Base-by-base conservation (phyloP, 192 early-diverging fungal species). In the Phycomyces blakesleeanus region DNA sequence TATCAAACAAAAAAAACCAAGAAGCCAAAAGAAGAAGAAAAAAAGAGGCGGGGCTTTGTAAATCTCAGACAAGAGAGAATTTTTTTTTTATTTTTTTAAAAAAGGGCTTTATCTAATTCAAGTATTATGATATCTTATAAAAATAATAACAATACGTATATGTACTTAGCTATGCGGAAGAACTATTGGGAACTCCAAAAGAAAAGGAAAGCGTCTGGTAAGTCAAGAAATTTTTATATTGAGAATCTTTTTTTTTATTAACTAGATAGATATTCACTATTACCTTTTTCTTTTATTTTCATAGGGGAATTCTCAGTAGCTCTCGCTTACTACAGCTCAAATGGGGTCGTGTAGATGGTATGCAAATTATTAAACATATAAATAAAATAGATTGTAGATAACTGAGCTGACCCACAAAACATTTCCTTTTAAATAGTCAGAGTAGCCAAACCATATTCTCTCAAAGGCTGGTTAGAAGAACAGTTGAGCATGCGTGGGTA, bases 321-420 rank as follows among this genome's bases (percentile, higher is more conserved):
- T 76, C 77, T 14, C 56, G 76, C 14, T 42, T 87, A 12, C 67
- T 85, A 39, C 80, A 87, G 63, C 73, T 89, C 22, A 88, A 90
- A 67, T 89, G 87, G 88, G 91, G 91, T 5, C 84, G 91, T 20
- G 87, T 93, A 39, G 91, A 92, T 75, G 74, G 76, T 78, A 67
- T 60, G n/a, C 62, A n/a, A 39, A 52, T 6, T 1, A 25, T 14
- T 10, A 27, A 37, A 12, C 55, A 21, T 47, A 34, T 44, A 50
- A 21, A 6, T 22, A 24, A 42, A 63, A 34, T 20, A 7, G n/a
- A 9, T 18, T 38, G 61, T 14, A 47, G 38, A n/a, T 56, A 37
- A 41, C 34, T 47, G 16, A 50, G 55, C 11, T n/a, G n/a, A n/a
- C n/a, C n/a, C n/a, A n/a, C n/a, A n/a, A n/a, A n/a, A n/a, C n/a